Conservation (phyloP, 2,329 filamentous ascomycete genomes). For the Cladosporium austrohemisphaericum region DNA sequence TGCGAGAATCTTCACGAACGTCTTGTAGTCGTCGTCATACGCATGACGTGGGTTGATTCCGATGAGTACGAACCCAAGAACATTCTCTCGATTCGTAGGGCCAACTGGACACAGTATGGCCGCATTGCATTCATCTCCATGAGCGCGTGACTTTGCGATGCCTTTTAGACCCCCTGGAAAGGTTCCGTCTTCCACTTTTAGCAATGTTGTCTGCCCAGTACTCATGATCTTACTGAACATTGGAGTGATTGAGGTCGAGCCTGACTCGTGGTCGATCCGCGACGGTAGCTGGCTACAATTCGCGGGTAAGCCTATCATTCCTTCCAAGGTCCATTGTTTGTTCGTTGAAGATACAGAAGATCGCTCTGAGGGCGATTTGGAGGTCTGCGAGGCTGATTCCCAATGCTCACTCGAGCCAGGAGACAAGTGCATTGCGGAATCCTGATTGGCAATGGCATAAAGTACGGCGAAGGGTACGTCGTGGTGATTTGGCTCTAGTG, state of each 20-base stretch:
- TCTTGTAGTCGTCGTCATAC: slow-evolving; percentile 30
- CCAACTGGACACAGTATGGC: slow-evolving; percentile 35
- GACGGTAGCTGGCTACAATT: slow-evolving; percentile 59
- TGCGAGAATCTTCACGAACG: slow-evolving; percentile 31
- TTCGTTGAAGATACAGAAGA: not conserved
- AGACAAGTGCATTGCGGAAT: not conserved
- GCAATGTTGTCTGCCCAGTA: slow-evolving; percentile 60
- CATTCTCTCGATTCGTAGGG: slow-evolving; percentile 18
- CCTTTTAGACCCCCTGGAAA: slow-evolving; percentile 62
- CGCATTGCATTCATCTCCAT: slow-evolving; percentile 39
- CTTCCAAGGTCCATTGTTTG: slow-evolving; percentile 9
- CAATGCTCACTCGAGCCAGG: not conserved
- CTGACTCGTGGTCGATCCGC: slow-evolving; percentile 64
- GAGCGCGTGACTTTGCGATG: slow-evolving; percentile 66
- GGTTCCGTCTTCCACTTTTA: slow-evolving; percentile 62
- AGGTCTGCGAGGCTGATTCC: not conserved
- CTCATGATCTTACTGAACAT: slow-evolving; percentile 73
- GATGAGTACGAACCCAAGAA: slow-evolving; percentile 25
- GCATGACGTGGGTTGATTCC: slow-evolving; percentile 36
- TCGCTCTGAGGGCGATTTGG: not conserved
- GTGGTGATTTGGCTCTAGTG: slow-evolving; percentile 12
- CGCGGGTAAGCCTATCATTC: slow-evolving; percentile 58
- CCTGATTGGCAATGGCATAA: slow-evolving; percentile 6
- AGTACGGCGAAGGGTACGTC: slow-evolving; percentile 17
- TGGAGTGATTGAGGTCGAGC: slow-evolving; percentile 68